Conservation (phyloP, 2,329 filamentous ascomycete species). For the Neonectria ditissima region DNA sequence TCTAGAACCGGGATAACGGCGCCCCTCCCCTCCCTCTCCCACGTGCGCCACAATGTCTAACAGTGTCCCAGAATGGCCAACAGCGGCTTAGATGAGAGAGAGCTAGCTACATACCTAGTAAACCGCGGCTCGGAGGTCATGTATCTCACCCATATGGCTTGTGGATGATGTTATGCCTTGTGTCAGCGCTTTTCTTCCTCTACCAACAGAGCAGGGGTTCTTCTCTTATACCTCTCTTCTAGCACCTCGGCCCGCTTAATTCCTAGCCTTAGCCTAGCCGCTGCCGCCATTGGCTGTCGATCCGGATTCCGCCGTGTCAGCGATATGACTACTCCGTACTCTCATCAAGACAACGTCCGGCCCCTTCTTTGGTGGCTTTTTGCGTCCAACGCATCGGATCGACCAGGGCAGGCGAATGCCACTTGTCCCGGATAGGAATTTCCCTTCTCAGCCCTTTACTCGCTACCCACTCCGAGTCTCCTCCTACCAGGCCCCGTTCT, state of each 20-base stretch:
- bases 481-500: neutral
- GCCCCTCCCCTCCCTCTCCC: too few relatives aligned
- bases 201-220: neutral
- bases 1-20: neutral
- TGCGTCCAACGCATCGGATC: neutral
- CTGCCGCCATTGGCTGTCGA: neutral
- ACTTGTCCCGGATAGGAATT: neutral
- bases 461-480: neutral
- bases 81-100: neutral
- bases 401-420: neutral
- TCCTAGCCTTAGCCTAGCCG: constrained; percentile 6
- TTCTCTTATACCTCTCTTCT: neutral
- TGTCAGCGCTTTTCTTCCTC: neutral
- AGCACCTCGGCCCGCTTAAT: constrained; percentile 7
- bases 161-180: constrained; percentile 7
- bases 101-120: neutral
- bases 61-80: neutral
- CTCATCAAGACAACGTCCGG: too few relatives aligned
- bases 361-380: neutral
- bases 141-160: neutral
- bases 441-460: neutral
- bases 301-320: neutral
- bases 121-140: too few relatives aligned
- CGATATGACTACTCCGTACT: neutral
- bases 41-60: neutral